phyloP scores from a whole-genome alignment of 2,329 filamentous ascomycete species.

The Diplocarpon mali region DNA sequence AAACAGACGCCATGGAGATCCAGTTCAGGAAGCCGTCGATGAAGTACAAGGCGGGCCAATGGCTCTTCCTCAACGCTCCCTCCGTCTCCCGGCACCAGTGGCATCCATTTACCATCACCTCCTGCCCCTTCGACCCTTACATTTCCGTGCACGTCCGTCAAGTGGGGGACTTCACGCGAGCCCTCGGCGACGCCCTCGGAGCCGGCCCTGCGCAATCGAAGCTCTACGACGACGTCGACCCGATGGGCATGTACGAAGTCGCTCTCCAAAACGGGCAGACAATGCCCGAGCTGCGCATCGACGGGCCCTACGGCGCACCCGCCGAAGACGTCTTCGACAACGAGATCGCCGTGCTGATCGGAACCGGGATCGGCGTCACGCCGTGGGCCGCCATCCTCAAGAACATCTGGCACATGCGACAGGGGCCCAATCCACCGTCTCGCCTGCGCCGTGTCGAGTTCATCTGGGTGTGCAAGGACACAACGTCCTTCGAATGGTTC shows the following conservation, averaged over 20 bases:
- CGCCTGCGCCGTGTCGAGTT: slow-evolving; percentile 93
- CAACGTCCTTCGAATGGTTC: slow-evolving; percentile 96
- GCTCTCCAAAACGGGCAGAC: slow-evolving; percentile 85
- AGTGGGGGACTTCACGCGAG: slow-evolving; percentile 89
- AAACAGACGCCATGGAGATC: slow-evolving; percentile 80
- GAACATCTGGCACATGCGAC: slow-evolving; percentile 95
- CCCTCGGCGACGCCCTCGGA: slow-evolving; percentile 92
- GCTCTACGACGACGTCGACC: slow-evolving; percentile 82
- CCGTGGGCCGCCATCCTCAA: slow-evolving; percentile 84
- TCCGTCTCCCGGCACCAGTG: slow-evolving; percentile 83
- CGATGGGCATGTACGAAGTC: slow-evolving; percentile 95
- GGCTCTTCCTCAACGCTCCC: slow-evolving; percentile 92
- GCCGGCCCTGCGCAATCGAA: slow-evolving; percentile 79
- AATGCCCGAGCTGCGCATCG: slow-evolving; percentile 83
- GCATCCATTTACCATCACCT: slow-evolving; percentile 99
- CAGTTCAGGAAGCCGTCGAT: slow-evolving; percentile 95
- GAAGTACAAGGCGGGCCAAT: slow-evolving; percentile 97
- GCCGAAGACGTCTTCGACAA: slow-evolving; percentile 96
- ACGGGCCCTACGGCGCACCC: slow-evolving; percentile 91
- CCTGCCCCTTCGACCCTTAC: slow-evolving; percentile 91
- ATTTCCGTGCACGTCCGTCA: slow-evolving; percentile 91
- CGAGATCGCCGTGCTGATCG: slow-evolving; percentile 76
- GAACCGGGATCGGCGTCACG: slow-evolving; percentile 78
- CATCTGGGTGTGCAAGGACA: slow-evolving; percentile 97
- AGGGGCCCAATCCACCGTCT: slow-evolving; percentile 76